Evolutionary conservation across 2,329 filamentous ascomycete genomes (phyloP).

Genomic region (Alternaria sp.): DNA sequence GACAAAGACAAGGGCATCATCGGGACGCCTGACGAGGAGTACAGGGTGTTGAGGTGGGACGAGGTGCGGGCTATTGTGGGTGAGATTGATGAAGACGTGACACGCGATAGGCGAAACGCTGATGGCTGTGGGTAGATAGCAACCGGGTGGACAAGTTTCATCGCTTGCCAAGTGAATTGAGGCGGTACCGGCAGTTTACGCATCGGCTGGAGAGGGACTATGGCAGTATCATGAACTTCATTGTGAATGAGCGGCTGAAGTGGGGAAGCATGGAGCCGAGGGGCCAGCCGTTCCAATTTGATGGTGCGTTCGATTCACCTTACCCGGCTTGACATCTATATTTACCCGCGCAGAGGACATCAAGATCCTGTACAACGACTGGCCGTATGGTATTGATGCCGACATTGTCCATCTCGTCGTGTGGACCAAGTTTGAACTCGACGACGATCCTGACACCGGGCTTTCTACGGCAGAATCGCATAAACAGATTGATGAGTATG

Average conservation of each 20-base stretch:
- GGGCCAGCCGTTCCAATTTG: slow-evolving; percentile 52
- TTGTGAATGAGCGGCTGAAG: slow-evolving; percentile 70
- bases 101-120: slow-evolving; percentile 5
- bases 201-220: slow-evolving; percentile 68
- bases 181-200: slow-evolving; percentile 77
- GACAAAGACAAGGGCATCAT: slow-evolving; percentile 75
- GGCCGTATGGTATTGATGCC: slow-evolving; percentile 85
- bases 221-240: slow-evolving; percentile 79
- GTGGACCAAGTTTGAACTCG: slow-evolving; percentile 88
- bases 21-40: slow-evolving; percentile 71
- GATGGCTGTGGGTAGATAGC: slow-evolving; percentile 47
- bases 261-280: slow-evolving; percentile 64
- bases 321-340: not conserved
- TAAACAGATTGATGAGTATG: slow-evolving; percentile 72
- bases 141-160: slow-evolving; percentile 80
- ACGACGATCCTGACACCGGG: slow-evolving; percentile 69
- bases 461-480: slow-evolving; percentile 71
- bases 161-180: slow-evolving; percentile 75
- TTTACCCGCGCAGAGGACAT: slow-evolving; percentile 60
- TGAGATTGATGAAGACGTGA: slow-evolving; percentile 21
- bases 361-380: slow-evolving; percentile 86
- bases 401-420: slow-evolving; percentile 84
- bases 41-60: slow-evolving; percentile 70
- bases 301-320: slow-evolving; percentile 3
- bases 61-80: slow-evolving; percentile 66